Evolutionary conservation across 257 asterid species (phyloP).

Genomic region (Dorcoceras hygrometricum): DNA sequence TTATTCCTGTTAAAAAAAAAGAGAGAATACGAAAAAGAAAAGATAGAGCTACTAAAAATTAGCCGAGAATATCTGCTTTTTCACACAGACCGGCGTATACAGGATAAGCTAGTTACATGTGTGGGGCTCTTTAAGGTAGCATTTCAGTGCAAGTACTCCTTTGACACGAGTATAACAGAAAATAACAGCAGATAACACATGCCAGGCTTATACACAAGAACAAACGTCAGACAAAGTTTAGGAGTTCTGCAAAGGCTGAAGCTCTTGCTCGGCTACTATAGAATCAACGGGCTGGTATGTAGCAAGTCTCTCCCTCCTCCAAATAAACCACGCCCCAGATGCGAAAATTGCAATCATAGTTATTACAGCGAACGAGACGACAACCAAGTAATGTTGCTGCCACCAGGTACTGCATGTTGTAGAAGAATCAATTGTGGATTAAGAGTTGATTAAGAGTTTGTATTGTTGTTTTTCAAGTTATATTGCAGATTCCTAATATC

Average conservation of each 20-base stretch:
- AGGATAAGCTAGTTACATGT: constrained; percentile 11
- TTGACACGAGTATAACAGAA: constrained; percentile 26
- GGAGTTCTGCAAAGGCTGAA: constrained; percentile 70
- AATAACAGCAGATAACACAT: constrained; percentile 19
- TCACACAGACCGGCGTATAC: constrained; percentile 23
- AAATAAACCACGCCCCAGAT: constrained; percentile 59
- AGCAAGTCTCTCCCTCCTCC: constrained; percentile 48
- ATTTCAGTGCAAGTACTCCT: constrained; percentile 19
- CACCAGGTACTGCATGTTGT: constrained; percentile 56
- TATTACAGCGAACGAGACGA: constrained; percentile 31
- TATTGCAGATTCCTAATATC: neutral
- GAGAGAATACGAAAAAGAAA: constrained; percentile 14
- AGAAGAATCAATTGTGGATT: neutral
- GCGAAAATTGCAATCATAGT: constrained; percentile 50
- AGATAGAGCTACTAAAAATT: constrained; percentile 7
- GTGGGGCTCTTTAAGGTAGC: constrained; percentile 21
- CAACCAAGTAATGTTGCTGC: constrained; percentile 43
- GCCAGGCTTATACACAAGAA: neutral
- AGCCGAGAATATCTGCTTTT: constrained; percentile 24
- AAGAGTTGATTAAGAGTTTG: too few species aligned
- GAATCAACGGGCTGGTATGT: constrained; percentile 81
- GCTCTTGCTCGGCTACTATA: constrained; percentile 84
- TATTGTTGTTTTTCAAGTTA: neutral
- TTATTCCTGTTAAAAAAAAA: constrained; percentile 5
- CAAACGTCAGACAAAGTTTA: constrained; percentile 21